Evolutionary conservation across 2,329 filamentous ascomycete genomes (phyloP).

Genomic region (Colletotrichum musicola): DNA sequence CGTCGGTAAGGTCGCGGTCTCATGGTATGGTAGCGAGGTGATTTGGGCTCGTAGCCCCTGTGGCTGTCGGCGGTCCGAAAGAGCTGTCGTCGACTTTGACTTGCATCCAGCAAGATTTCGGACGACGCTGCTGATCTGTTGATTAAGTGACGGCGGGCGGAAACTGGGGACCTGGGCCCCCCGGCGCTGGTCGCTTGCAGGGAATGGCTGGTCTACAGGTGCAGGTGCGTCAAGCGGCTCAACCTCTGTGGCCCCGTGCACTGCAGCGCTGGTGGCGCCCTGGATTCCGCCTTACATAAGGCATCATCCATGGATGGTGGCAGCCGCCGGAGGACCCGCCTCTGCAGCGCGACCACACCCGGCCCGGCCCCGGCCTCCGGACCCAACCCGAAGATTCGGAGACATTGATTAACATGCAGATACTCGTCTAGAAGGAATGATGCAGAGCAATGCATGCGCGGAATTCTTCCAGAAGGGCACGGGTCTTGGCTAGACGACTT

Average conservation of each 20-base stretch:
- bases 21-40: constrained; percentile 22
- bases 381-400: neutral
- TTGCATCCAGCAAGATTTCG: constrained; percentile 39
- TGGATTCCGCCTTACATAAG: constrained; percentile 31
- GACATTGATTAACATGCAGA: constrained; percentile 8
- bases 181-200: constrained; percentile 25
- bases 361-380: constrained; percentile 9
- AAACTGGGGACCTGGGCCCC: constrained; percentile 26
- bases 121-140: constrained; percentile 31
- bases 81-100: constrained; percentile 41
- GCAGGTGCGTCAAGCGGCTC: constrained; percentile 39
- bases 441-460: constrained; percentile 6
- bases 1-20: constrained; percentile 15
- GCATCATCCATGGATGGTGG: neutral
- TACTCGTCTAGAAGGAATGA: constrained; percentile 14
- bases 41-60: constrained; percentile 8
- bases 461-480: neutral
- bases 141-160: constrained; percentile 27
- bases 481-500: neutral
- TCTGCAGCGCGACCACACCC: neutral
- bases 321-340: neutral
- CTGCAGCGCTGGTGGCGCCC: constrained; percentile 34
- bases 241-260: constrained; percentile 46
- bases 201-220: constrained; percentile 33
- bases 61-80: neutral